A percentile compares a stretch with the other conserved stretches of the same genome.
phyloP scores from a whole-genome alignment of 805 yeast genomes.

The Starmerella kuoi region DNA sequence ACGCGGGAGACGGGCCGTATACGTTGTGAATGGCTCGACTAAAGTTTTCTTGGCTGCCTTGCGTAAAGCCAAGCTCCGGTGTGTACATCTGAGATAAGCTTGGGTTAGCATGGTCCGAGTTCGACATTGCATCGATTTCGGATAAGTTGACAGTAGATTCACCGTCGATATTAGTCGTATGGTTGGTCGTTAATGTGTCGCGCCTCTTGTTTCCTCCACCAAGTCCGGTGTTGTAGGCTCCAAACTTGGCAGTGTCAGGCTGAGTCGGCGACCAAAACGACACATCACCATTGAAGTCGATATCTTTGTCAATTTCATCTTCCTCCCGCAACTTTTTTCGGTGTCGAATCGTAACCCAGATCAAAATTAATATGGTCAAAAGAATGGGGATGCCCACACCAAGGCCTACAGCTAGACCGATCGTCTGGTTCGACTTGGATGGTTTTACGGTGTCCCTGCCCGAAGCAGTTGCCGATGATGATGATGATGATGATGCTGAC shows the following conservation, averaged over 20 bases:
- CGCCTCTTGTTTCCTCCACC: background rate
- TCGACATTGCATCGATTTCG: slow-evolving; percentile 3
- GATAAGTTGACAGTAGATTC: slow-evolving; percentile 4
- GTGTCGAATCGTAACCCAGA: slow-evolving; percentile 28
- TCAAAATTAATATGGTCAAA: slow-evolving; percentile 26
- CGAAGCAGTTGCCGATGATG: background rate
- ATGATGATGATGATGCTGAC: background rate
- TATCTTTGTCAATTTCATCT: slow-evolving; percentile 27
- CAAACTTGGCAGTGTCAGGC: background rate
- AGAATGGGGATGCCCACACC: slow-evolving; percentile 33
- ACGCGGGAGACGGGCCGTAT: slow-evolving; percentile 19
- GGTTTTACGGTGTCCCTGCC: background rate
- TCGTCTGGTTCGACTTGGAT: slow-evolving; percentile 5
- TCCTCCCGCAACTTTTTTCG: slow-evolving; percentile 27
- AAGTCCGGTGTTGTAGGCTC: background rate
- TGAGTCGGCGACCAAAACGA: slow-evolving; percentile 15
- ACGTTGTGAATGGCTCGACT: slow-evolving; percentile 21
- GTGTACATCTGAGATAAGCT: slow-evolving; percentile 8
- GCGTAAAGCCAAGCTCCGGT: slow-evolving; percentile 11
- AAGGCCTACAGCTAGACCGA: slow-evolving; percentile 27
- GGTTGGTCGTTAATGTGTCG: background rate
- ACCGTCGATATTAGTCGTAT: background rate
- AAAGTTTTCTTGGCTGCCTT: slow-evolving; percentile 21
- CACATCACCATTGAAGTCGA: slow-evolving; percentile 31
- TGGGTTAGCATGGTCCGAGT: background rate